A percentile compares a stretch with the other conserved stretches of the same genome.
These are phyloP conservation scores for Symmetrospora coprosmae DNA, from an alignment of 768 basidiomycete genomes.

Conservation along the genomic window DNA sequence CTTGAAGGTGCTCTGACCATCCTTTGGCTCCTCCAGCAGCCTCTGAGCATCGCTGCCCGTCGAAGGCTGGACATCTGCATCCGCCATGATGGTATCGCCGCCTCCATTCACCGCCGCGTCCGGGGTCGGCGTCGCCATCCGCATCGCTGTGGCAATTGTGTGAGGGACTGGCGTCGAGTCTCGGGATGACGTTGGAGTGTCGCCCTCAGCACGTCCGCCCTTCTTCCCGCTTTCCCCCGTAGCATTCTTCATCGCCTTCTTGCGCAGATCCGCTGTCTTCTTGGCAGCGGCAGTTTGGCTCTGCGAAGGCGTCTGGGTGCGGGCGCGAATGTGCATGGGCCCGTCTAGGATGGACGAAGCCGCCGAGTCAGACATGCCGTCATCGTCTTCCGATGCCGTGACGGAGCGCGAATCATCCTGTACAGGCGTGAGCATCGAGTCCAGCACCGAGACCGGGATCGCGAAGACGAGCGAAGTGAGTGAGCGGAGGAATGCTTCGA, in stretches of 20 bases:
- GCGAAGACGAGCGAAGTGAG: slow-evolving; percentile 42
- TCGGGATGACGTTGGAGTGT: slow-evolving; percentile 32
- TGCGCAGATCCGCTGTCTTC: slow-evolving; percentile 48
- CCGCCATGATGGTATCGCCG: no score
- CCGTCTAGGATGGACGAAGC: no score
- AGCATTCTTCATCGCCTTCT: slow-evolving; percentile 60
- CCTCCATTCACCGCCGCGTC: slow-evolving; percentile 14
- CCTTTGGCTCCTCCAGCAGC: background rate
- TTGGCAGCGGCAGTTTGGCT: background rate
- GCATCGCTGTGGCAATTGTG: slow-evolving; percentile 21
- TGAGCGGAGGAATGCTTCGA: slow-evolving; percentile 69
- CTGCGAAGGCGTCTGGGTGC: no score
- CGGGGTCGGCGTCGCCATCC: no score
- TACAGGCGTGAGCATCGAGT: slow-evolving; percentile 18
- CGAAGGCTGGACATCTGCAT: background rate
- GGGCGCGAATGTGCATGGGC: no score
- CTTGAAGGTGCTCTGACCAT: slow-evolving; percentile 11
- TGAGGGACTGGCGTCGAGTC: slow-evolving; percentile 9
- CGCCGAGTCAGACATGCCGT: slow-evolving; percentile 7
- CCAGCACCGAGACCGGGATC: slow-evolving; percentile 17
- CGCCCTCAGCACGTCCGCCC: slow-evolving; percentile 37
- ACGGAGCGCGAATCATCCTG: slow-evolving; percentile 7
- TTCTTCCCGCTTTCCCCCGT: slow-evolving; percentile 40
- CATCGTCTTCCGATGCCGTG: background rate
- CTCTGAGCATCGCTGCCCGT: background rate